A percentile compares a stretch with the other conserved stretches of the same genome.
These are phyloP conservation scores for Bipolaris bicolor DNA, from an alignment of 2,329 filamentous ascomycete genomes.

Conservation along the genomic window DNA sequence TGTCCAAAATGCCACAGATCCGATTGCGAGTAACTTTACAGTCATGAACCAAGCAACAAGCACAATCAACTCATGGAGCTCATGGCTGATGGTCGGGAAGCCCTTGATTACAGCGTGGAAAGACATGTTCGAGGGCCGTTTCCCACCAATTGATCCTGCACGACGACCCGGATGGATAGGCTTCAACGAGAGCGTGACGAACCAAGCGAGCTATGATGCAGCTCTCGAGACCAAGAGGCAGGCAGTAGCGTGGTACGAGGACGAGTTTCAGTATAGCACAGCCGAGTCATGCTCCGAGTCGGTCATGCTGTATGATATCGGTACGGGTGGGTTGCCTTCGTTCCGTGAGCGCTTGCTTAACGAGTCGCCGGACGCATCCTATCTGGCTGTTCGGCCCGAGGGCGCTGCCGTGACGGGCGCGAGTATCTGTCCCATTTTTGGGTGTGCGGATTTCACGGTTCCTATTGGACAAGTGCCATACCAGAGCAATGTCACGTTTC, in stretches of 20 bases:
- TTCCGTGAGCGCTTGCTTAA: slow-evolving; percentile 49
- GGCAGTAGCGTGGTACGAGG: slow-evolving; percentile 50
- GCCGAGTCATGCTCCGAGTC: slow-evolving; percentile 50
- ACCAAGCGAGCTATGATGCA: slow-evolving; percentile 25
- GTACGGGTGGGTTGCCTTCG: slow-evolving; percentile 51
- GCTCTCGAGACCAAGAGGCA: slow-evolving; percentile 39
- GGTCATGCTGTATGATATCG: slow-evolving; percentile 53
- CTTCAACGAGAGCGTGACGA: slow-evolving; percentile 33
- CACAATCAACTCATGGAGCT: slow-evolving; percentile 43
- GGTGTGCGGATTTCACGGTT: slow-evolving; percentile 51
- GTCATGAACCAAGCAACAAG: slow-evolving; percentile 35
- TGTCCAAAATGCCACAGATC: slow-evolving; percentile 34
- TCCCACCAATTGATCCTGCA: slow-evolving; percentile 50
- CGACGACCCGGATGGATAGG: slow-evolving; percentile 37
- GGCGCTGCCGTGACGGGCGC: slow-evolving; percentile 42
- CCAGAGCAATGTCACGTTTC: slow-evolving; percentile 48
- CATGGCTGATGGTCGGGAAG: slow-evolving; percentile 42
- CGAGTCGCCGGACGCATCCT: slow-evolving; percentile 39
- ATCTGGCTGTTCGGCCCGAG: slow-evolving; percentile 41
- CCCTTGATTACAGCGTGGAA: slow-evolving; percentile 45
- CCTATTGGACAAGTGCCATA: slow-evolving; percentile 54
- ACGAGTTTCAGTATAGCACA: slow-evolving; percentile 46
- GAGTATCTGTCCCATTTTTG: slow-evolving; percentile 47
- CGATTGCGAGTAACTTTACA: slow-evolving; percentile 40
- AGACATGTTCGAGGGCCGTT: slow-evolving; percentile 46